Conservation (phyloP, 108 stramenopile species). For the Parietichytrium sp. region DNA sequence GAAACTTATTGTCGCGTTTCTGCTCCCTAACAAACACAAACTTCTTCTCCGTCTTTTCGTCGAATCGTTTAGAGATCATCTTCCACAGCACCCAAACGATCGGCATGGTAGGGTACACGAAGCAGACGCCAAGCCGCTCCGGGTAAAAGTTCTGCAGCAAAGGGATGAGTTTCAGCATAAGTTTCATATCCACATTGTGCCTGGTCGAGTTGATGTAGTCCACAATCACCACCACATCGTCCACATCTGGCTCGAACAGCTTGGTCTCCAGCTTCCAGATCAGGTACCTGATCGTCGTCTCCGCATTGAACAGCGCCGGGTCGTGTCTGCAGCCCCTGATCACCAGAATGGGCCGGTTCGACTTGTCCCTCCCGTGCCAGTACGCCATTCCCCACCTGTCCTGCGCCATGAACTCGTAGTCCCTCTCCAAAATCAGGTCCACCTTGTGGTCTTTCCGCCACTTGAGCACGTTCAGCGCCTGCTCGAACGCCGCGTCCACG, state of each 20-base stretch:
- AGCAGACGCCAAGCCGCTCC: slow-evolving; percentile 12
- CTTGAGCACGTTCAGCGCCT: slow-evolving; percentile 4
- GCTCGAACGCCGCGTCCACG: slow-evolving; percentile 24
- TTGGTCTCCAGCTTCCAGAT: slow-evolving; percentile 34
- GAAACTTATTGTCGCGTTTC: slow-evolving; percentile 30
- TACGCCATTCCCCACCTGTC: slow-evolving; percentile 38
- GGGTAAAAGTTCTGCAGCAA: slow-evolving; percentile 39
- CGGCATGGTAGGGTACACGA: neutral
- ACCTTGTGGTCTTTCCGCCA: slow-evolving; percentile 33
- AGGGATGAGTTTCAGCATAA: neutral
- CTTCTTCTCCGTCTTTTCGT: slow-evolving; percentile 38
- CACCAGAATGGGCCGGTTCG: neutral
- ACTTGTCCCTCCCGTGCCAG: neutral
- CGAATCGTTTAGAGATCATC: slow-evolving; percentile 35
- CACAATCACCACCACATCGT: slow-evolving; percentile 18
- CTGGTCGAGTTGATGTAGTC: slow-evolving; percentile 28
- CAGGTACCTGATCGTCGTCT: slow-evolving; percentile 23
- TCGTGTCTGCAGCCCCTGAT: slow-evolving; percentile 5
- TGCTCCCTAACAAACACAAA: slow-evolving; percentile 32
- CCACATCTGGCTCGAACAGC: neutral
- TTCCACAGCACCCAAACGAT: slow-evolving; percentile 27
- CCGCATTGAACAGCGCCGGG: slow-evolving; percentile 8
- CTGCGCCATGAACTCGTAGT: slow-evolving; percentile 31
- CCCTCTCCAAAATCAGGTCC: slow-evolving; percentile 5
- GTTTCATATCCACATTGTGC: slow-evolving; percentile 14